Evolutionary conservation across 1,284 basidiomycete species (phyloP), one percentile per base, ranked within the genome.

Genomic region (Microbotryum violaceum): DNA sequence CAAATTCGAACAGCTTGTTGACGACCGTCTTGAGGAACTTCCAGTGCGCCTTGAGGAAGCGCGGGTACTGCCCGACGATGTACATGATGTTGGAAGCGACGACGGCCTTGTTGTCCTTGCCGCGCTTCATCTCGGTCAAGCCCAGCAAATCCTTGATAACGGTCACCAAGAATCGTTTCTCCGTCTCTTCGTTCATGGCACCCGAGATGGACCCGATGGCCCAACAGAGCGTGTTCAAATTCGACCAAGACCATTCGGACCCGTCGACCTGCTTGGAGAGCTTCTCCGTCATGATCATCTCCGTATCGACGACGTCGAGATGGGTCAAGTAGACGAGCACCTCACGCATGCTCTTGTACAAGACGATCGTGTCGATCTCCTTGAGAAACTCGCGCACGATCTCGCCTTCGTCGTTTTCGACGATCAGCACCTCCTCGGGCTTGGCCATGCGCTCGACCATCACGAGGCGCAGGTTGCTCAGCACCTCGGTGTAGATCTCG

Each of bases 31-130:
- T 99, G 75, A 99, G 79, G 84, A 99, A 99, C 79, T 97, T 98
- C 96, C 96, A 99, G 76, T 99, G 96, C 25, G 96, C 96, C 77
- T 98, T 98, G 73, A 99, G 85, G 85, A 98, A 99, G 42, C 96
- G 86, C 56, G 96, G 96, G 75, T 99, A 99, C 78, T 99, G 96
- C 56, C 96, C 96, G 70, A 99, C 96, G 73, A 98, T 99, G 78
- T 99, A 99, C 96, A 99, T 99, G 79, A 99, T 99, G 75, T 98
- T 92, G 48, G 94, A 97, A 3, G 96, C 96, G 49, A 98, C 96
- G 64, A 98, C 93, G 2, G 96, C 96, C 77, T 99, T 99, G 83
- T 99, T 98, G 79, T 99, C 96, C 78, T 98, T 98, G 56, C 96
- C 96, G 57, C 94, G 87, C 79, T 98, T 98, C 79, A 97, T 93